Base-by-base conservation (phyloP, 345 rosid genomes). In the Firmiana major region DNA sequence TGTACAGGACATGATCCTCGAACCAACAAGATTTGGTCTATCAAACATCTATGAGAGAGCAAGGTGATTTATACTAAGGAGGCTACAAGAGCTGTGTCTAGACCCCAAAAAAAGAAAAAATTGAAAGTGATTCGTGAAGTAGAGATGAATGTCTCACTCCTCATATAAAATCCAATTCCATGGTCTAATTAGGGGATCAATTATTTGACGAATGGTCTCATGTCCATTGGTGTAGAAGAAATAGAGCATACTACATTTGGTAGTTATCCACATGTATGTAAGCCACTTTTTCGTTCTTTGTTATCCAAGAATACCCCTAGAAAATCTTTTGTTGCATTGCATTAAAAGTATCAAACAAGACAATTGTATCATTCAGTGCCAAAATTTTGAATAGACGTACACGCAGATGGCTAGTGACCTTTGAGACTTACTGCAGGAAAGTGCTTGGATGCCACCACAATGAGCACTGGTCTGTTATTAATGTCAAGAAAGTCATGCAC, bases 361-460 rank as follows among this genome's bases (percentile, higher is more conserved):
- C 49, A 48, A 71, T 6, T 6, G 9, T 49, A 24, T 63, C 38
- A 15, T 46, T 15, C 66, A 11, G 59, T n/a, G 19, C 36, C 22
- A 68, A 53, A 21, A 75, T 42, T 9, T 26, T 13, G 24, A 43
- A 43, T 38, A 65, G 11, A 69, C 0, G 12, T 15, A 16, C 40
- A 48, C 48, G 15, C 45, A 55, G 21, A 62, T 22, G n/a, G 63
- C 17, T 34, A 4, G 73, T 69, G 73, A 71, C 63, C 21, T 48
- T 49, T 6, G 78, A 71, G 72, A 86, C 95, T 88, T 88, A 87
- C 98, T 7, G 79, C 83, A 70, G 97, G 93, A 70, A 85, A 75
- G 85, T 95, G 98, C 85, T 90, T 93, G 49, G 97, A 88, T 26
- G 97, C 90, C 80, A 86, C 94, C 83, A 92, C 97, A 63, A 92